A percentile compares a stretch with the other conserved stretches of the same genome.
Conservation (phyloP, 805 yeast species). For the Wickerhamomyces ciferrii region DNA sequence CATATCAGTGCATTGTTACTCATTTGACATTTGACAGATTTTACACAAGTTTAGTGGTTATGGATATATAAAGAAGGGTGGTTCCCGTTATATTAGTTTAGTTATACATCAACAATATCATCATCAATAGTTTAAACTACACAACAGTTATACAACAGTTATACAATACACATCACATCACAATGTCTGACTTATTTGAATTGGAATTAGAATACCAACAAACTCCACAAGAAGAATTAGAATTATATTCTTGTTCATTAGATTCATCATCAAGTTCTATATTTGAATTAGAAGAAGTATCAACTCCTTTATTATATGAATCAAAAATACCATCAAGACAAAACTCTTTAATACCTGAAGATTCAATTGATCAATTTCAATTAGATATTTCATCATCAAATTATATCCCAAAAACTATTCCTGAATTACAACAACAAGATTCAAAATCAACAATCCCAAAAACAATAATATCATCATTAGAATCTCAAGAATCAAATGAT, state of each 20-base stretch:
- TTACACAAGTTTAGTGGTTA: not conserved
- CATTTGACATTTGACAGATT: not conserved
- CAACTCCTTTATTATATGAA: slow-evolving; percentile 21
- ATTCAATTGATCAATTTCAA: not conserved
- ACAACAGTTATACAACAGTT: not conserved
- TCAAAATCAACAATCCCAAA: not conserved
- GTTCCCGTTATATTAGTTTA: not conserved
- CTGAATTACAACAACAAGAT: not conserved
- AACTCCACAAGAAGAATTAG: slow-evolving; percentile 5
- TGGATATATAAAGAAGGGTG: no score
- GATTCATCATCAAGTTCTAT: slow-evolving; percentile 14
- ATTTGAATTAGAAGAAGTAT: slow-evolving; percentile 13
- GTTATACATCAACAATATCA: not conserved
- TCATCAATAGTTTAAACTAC: not conserved
- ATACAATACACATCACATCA: not conserved
- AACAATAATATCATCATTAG: slow-evolving; percentile 3
- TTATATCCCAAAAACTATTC: not conserved
- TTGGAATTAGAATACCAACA: slow-evolving; percentile 2
- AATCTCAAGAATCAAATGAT: not conserved
- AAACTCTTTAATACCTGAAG: slow-evolving; percentile 8
- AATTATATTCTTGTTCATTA: slow-evolving; percentile 14
- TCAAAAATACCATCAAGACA: slow-evolving; percentile 16
- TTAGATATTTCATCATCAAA: not conserved
- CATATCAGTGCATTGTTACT: not conserved
- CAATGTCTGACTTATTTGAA: not conserved